Percentiles rank a stretch among this genome's conserved stretches.
These are phyloP conservation scores for Penicillium rolfsii DNA, from an alignment of 2,329 filamentous ascomycete species.

Conservation along the genomic window DNA sequence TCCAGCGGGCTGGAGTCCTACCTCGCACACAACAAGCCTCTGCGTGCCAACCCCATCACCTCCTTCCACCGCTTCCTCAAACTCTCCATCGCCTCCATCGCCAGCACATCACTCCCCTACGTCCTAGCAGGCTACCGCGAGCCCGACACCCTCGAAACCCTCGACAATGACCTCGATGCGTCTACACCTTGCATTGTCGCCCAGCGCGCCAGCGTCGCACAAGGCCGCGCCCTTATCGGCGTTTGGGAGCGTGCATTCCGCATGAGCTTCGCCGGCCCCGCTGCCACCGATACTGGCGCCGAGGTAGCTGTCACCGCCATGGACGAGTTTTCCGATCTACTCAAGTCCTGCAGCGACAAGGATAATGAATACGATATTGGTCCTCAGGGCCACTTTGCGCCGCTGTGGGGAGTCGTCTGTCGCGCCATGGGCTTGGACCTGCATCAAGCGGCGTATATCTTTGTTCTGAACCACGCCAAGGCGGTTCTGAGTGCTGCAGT, in stretches of 20 bases:
- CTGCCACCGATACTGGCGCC: slow-evolving; percentile 15
- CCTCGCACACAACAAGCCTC: slow-evolving; percentile 58
- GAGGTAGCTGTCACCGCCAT: slow-evolving; percentile 36
- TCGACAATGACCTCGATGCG: slow-evolving; percentile 67
- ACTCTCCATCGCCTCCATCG: slow-evolving; percentile 60
- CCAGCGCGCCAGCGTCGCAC: slow-evolving; percentile 62
- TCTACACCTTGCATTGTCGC: slow-evolving; percentile 66
- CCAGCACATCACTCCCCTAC: slow-evolving; percentile 63
- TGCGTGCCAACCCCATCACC: slow-evolving; percentile 39
- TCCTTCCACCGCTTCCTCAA: slow-evolving; percentile 61
- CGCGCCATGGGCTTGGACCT: slow-evolving; percentile 56
- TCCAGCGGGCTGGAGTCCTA: slow-evolving; percentile 67
- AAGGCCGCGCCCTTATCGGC: slow-evolving; percentile 61
- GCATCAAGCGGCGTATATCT: slow-evolving; percentile 61
- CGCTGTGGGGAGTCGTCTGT: slow-evolving; percentile 63
- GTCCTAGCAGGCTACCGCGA: slow-evolving; percentile 58
- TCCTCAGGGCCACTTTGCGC: slow-evolving; percentile 60
- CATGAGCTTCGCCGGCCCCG: slow-evolving; percentile 32
- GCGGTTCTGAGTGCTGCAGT: slow-evolving; percentile 66
- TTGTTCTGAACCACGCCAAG: slow-evolving; percentile 66
- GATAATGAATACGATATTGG: slow-evolving; percentile 37
- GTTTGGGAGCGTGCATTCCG: slow-evolving; percentile 63
- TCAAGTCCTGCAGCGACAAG: slow-evolving; percentile 40
- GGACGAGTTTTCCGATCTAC: slow-evolving; percentile 42
- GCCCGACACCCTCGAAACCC: slow-evolving; percentile 52